Base-by-base conservation (phyloP, 345 rosid species). In the Sonneratia alba region DNA sequence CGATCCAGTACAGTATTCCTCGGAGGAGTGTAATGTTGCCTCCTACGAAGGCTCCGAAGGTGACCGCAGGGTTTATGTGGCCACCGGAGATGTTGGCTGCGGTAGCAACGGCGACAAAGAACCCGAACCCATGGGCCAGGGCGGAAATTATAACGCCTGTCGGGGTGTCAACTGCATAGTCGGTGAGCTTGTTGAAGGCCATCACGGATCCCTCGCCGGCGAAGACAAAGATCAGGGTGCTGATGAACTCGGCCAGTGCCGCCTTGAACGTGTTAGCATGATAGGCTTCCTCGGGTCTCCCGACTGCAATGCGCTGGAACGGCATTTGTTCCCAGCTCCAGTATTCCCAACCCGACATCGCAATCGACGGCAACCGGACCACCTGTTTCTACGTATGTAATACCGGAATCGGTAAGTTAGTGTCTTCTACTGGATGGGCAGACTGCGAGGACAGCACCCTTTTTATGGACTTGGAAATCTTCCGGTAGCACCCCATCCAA, bases 101-200 rank as follows among this genome's bases (percentile, higher is more conserved):
- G 27, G 62, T 38, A 19, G 74, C n/a, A 13, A 71, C 68, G 2
- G 38, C 68, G 19, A 71, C 36, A 38, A 74, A 74, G 10, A 74
- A 69, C 24, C 77, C 77, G 37, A 74, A 74, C 7, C 55, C 77
- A 36, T 74, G 77, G 36, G 77, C 77, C 13, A 74, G 49, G 36
- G 77, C 59, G 12, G 73, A 73, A 43, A 32, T n/a, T 3, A 74
- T 48, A 7, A 74, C 22, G 1, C 69, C 77, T 9, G 64, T 61
- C 9, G 77, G 77, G 43, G 77, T 74, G 73, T 2, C 63, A 5
- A 69, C 16, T 18, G 64, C 73, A 36, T 74, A 9, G 32, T 69
- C 53, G 11, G 74, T 71, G 22, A 71, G 74, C 51, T 59, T 40
- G 55, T 36, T 64, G 67, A 70, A 70, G 73, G 73, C 73, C 73